Evolutionary conservation across 78 protist species (phyloP).

Genomic region (Emiliania huxleyi): DNA sequence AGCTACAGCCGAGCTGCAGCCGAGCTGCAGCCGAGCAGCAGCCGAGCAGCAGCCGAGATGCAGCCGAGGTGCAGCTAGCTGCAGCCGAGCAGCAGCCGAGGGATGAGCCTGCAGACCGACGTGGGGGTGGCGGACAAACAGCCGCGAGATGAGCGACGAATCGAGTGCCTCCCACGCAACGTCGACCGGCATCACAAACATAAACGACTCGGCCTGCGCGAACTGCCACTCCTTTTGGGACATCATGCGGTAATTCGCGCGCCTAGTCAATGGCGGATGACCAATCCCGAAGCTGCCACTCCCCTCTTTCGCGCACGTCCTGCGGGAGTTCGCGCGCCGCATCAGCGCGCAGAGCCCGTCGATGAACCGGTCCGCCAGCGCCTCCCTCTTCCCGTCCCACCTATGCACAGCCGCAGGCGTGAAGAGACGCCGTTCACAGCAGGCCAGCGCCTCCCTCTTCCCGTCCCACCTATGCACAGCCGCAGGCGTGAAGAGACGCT

Average conservation of each 20-base stretch:
- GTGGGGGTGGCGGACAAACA: background rate
- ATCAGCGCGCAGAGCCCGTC: conserved; percentile 2
- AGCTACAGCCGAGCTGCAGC: too few relatives aligned
- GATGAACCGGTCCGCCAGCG: background rate
- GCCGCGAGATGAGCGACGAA: background rate
- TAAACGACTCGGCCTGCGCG: background rate
- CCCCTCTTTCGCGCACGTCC: background rate
- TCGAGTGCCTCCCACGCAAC: background rate
- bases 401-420: too few relatives aligned
- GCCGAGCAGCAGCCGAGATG: too few relatives aligned
- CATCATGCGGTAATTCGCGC: background rate
- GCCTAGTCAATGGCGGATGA: too few relatives aligned
- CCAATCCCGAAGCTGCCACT: too few relatives aligned
- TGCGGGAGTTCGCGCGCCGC: background rate
- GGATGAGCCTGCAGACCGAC: background rate
- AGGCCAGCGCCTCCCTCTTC: too few relatives aligned
- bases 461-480: too few relatives aligned
- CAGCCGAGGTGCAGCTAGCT: too few relatives aligned
- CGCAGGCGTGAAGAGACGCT: too few relatives aligned
- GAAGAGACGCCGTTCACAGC: too few relatives aligned
- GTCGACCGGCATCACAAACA: background rate
- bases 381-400: background rate
- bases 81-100: too few relatives aligned
- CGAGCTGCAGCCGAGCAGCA: too few relatives aligned
- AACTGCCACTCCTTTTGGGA: background rate